Conservation (phyloP, 2,329 filamentous ascomycete species). For the Colletotrichum melonis region DNA sequence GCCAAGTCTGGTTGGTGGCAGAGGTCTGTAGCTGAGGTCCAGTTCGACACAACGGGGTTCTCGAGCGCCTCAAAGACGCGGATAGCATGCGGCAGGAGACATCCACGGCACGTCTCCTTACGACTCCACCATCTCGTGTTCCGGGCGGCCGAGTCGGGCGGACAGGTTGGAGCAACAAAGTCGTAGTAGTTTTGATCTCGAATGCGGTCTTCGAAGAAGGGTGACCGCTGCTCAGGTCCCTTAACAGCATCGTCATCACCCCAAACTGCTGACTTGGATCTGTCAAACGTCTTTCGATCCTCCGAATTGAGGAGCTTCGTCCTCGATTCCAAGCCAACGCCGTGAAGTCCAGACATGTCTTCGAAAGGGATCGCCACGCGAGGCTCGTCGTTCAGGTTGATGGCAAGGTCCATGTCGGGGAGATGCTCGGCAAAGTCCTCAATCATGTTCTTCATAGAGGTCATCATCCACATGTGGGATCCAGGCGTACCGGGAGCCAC, state of each 20-base stretch:
- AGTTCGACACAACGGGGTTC: conserved; percentile 49
- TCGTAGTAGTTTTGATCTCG: conserved; percentile 47
- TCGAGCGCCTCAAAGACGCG: conserved; percentile 42
- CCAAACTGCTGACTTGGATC: conserved; percentile 30
- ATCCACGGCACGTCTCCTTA: conserved; percentile 46
- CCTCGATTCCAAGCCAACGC: background rate
- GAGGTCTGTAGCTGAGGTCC: conserved; percentile 48
- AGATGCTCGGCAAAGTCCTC: conserved; percentile 74
- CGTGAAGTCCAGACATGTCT: background rate
- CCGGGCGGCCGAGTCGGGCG: conserved; percentile 57
- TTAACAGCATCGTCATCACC: conserved; percentile 10
- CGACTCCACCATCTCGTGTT: conserved; percentile 52
- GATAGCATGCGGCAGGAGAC: conserved; percentile 49
- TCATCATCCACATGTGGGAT: conserved; percentile 49
- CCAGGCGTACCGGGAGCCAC: conserved; percentile 46
- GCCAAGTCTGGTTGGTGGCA: conserved; percentile 62
- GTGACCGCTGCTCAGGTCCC: conserved; percentile 8
- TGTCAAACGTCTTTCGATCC: background rate
- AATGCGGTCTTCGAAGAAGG: conserved; percentile 38
- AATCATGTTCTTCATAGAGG: conserved; percentile 70
- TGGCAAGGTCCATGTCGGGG: conserved; percentile 82
- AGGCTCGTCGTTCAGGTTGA: conserved; percentile 67
- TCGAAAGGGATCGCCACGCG: conserved; percentile 41
- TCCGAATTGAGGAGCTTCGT: background rate
- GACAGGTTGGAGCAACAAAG: conserved; percentile 54